phyloP scores from a whole-genome alignment of 108 stramenopile genomes.

The Skeletonema grethae region DNA sequence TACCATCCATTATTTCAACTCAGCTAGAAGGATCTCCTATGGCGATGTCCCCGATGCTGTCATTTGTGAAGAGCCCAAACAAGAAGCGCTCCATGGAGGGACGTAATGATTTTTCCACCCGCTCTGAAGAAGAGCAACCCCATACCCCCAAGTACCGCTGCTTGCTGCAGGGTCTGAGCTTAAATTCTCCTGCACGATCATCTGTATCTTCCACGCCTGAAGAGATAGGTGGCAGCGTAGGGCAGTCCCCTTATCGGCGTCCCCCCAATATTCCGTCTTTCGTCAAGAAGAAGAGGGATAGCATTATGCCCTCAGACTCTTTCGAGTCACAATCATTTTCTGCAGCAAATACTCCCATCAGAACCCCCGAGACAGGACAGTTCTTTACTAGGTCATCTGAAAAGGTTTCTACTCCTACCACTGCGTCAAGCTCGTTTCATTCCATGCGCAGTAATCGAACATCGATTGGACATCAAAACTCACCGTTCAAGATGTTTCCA shows the following conservation, averaged over 20 bases:
- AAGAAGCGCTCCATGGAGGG: not conserved
- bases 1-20: not conserved
- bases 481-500: constrained; percentile 6
- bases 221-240: not conserved
- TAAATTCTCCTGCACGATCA: not conserved
- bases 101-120: not conserved
- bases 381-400: not conserved
- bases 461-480: constrained; percentile 6
- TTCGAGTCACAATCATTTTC: constrained; percentile 1
- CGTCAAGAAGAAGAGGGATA: not conserved
- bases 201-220: not conserved
- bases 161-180: not conserved
- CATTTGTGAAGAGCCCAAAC: not conserved
- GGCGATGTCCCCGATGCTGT: not conserved
- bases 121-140: not conserved
- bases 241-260: not conserved
- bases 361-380: not conserved
- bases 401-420: constrained; percentile 1
- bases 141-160: not conserved
- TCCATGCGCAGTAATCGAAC: not conserved
- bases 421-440: not conserved
- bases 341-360: not conserved
- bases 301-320: not conserved
- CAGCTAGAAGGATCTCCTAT: not conserved
- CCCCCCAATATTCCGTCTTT: constrained; percentile 4